Evolutionary conservation across 495 filamentous ascomycete species (phyloP).

Genomic region (Jackrogersella multiformis): DNA sequence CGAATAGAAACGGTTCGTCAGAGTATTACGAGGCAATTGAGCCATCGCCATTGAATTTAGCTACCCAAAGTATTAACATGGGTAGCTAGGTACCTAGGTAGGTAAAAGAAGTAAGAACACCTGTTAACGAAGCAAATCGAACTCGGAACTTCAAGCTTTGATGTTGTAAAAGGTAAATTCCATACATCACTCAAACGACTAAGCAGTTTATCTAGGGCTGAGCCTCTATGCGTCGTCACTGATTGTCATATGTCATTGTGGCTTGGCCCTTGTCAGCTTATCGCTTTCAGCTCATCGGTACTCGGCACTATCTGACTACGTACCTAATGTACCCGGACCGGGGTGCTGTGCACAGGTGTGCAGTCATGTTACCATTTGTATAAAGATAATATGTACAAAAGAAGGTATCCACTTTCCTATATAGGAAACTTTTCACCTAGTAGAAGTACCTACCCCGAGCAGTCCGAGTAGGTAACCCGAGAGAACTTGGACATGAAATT

Average conservation of each 20-base stretch:
- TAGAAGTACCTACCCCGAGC: too few species aligned
- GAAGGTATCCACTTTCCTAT: background rate
- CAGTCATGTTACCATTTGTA: background rate
- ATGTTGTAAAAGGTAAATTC: background rate
- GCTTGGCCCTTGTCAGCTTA: conserved; percentile 32
- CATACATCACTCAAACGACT: background rate
- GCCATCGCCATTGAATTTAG: conserved; percentile 14
- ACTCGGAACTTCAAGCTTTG: background rate
- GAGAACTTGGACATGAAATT: too few species aligned
- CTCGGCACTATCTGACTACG: background rate
- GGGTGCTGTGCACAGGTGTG: background rate
- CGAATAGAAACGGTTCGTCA: conserved; percentile 25
- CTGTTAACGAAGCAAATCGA: background rate
- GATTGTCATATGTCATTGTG: conserved; percentile 41
- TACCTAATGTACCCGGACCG: background rate
- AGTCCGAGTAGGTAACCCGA: too few species aligned
- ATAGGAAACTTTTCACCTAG: background rate
- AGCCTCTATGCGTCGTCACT: conserved; percentile 40
- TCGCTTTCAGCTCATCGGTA: conserved; percentile 10
- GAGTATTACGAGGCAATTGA: conserved; percentile 25
- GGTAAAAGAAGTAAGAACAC: background rate
- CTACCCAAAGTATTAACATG: conserved; percentile 2
- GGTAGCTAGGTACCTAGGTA: too few species aligned
- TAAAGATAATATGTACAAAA: background rate
- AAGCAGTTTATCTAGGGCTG: conserved; percentile 11